These are phyloP conservation scores for cucumber (Cucumis sativus) DNA, from an alignment of 306 rosid species.

Conservation along the genomic window DNA sequence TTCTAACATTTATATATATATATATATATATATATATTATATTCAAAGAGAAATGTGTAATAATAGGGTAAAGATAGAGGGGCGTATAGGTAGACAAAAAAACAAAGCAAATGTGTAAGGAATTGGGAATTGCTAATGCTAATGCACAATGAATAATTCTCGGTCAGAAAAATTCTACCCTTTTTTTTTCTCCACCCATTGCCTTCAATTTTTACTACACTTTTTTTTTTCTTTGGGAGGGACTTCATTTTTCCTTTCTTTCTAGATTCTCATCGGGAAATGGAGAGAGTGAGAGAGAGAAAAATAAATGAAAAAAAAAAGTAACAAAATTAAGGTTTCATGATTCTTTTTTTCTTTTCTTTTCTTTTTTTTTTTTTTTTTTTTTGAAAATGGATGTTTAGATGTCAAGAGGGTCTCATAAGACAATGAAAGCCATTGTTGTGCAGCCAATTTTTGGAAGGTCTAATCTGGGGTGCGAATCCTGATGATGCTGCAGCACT, in stretches of 20 bases:
- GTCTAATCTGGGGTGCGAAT: conserved; percentile 66
- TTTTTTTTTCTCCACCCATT: not conserved
- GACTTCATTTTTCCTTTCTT: not conserved
- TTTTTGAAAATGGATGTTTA: too few relatives aligned
- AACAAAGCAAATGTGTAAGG: not conserved
- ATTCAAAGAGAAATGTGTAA: not conserved
- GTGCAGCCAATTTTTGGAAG: conserved; percentile 44
- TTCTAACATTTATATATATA: not conserved
- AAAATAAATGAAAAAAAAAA: not conserved
- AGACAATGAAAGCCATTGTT: conserved; percentile 57
- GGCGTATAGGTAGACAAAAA: not conserved
- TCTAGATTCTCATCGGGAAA: conserved; percentile 2
- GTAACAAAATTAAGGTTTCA: not conserved
- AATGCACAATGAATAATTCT: not conserved
- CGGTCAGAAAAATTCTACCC: not conserved
- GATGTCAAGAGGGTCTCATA: conserved; percentile 10
- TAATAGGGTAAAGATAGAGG: not conserved
- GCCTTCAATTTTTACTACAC: not conserved
- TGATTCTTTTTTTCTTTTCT: not conserved
- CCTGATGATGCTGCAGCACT: conserved; percentile 99
- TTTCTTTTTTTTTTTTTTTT: not conserved
- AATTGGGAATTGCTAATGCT: not conserved
- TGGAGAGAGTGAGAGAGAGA: not conserved
- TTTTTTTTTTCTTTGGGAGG: not conserved
- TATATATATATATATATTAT: not conserved